Percentiles rank a stretch among this genome's conserved stretches.
Evolutionary conservation across 2,329 filamentous ascomycete genomes (phyloP).

Genomic region (Amesomyces nigricolor): DNA sequence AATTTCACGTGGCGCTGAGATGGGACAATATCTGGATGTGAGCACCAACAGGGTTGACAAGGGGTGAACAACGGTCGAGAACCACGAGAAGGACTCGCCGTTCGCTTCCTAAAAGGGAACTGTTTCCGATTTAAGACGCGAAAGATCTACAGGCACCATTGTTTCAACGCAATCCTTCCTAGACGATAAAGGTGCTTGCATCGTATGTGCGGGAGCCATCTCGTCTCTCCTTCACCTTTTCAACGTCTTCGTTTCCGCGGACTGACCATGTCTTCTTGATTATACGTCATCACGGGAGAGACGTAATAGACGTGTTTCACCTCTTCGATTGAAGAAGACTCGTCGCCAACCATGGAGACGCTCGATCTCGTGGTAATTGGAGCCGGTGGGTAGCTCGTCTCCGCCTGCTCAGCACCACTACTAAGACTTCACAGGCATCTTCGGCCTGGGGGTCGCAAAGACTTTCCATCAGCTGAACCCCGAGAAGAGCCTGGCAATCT

Average conservation of each 20-base stretch:
- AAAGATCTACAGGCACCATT: neutral
- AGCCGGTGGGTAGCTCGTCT: constrained; percentile 41
- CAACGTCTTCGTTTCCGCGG: too few species aligned
- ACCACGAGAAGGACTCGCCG: neutral
- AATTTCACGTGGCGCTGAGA: neutral
- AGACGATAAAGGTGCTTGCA: too few species aligned
- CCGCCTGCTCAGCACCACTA: neutral
- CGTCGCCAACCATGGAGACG: constrained; percentile 32
- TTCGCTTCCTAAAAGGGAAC: neutral
- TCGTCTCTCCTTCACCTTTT: too few species aligned
- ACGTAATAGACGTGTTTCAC: too few species aligned
- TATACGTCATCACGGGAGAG: too few species aligned
- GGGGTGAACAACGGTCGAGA: too few species aligned
- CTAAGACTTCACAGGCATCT: constrained; percentile 24
- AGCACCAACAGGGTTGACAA: too few species aligned
- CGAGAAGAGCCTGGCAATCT: constrained; percentile 47
- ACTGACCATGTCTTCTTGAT: too few species aligned
- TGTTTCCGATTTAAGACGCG: neutral
- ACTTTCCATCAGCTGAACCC: constrained; percentile 56
- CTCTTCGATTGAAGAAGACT: too few species aligned
- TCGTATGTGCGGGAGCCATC: too few species aligned
- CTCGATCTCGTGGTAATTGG: constrained; percentile 46
- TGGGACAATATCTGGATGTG: neutral
- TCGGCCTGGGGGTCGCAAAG: constrained; percentile 56
- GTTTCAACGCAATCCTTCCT: too few species aligned